These are phyloP conservation scores for Cnidoscolus chayamansa DNA, from an alignment of 441 rosid species.

Conservation along the genomic window DNA sequence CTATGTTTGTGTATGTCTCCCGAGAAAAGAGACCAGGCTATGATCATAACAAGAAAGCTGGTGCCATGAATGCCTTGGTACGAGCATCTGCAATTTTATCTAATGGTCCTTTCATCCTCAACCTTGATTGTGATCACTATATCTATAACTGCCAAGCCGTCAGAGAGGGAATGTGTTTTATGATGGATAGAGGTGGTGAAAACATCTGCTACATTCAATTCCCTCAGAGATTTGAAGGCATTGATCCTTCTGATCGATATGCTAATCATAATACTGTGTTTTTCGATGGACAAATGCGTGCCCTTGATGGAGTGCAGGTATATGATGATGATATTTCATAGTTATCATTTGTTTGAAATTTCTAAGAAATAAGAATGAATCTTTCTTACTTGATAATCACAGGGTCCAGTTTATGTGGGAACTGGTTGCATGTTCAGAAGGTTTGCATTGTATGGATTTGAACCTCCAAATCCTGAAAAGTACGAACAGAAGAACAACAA, in stretches of 20 bases:
- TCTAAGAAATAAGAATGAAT: background rate
- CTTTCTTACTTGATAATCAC: background rate
- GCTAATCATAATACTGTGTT: constrained; percentile 87
- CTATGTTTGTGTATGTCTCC: constrained; percentile 75
- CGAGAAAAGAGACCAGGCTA: constrained; percentile 85
- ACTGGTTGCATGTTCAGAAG: constrained; percentile 84
- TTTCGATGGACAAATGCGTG: constrained; percentile 92
- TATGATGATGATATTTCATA: background rate
- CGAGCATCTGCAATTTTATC: constrained; percentile 79
- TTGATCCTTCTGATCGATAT: constrained; percentile 85
- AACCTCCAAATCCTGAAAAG: constrained; percentile 62
- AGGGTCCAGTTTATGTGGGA: constrained; percentile 93
- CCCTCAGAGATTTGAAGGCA: constrained; percentile 91
- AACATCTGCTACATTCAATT: constrained; percentile 79
- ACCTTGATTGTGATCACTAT: constrained; percentile 88
- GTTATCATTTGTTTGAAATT: background rate
- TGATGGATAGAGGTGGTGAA: constrained; percentile 92
- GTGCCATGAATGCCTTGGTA: constrained; percentile 84
- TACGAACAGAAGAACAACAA: constrained; percentile 33
- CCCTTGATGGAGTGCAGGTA: constrained; percentile 89
- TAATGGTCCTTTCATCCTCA: constrained; percentile 87
- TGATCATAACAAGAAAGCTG: constrained; percentile 91
- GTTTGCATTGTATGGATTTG: constrained; percentile 79
- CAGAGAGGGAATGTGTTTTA: constrained; percentile 87
- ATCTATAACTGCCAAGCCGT: constrained; percentile 72